phyloP scores from a whole-genome alignment of 352 stramenopile species.

The Elongisporangium undulatum region DNA sequence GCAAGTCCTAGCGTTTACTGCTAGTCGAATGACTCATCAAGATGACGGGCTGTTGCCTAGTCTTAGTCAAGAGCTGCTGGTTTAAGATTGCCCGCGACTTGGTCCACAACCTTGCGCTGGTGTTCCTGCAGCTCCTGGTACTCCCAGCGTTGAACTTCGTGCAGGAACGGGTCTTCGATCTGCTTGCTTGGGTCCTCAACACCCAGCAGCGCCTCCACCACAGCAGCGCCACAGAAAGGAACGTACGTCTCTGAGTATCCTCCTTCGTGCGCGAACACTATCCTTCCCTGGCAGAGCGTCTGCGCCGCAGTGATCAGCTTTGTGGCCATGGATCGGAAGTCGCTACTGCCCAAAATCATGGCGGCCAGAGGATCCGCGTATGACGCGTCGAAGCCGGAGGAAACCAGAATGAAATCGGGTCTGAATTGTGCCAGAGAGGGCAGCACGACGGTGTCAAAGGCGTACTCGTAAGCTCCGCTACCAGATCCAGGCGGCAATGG shows the following conservation, averaged over 20 bases:
- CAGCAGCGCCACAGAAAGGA: conserved; percentile 85
- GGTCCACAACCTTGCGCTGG: conserved; percentile 47
- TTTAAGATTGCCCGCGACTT: conserved; percentile 12
- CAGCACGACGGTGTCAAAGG: conserved; percentile 62
- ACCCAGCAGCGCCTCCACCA: conserved; percentile 68
- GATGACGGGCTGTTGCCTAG: background rate
- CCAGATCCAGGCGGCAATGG: conserved; percentile 80
- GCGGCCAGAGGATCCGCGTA: conserved; percentile 77
- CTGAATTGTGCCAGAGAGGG: conserved; percentile 65
- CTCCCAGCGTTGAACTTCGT: conserved; percentile 58
- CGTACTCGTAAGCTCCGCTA: conserved; percentile 59
- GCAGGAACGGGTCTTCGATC: conserved; percentile 54
- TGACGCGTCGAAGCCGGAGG: conserved; percentile 72
- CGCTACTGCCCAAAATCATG: conserved; percentile 81
- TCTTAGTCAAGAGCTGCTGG: background rate
- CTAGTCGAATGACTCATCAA: background rate
- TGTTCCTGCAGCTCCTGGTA: conserved; percentile 77
- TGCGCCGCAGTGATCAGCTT: conserved; percentile 42
- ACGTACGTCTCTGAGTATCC: conserved; percentile 88
- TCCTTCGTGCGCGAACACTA: conserved; percentile 79
- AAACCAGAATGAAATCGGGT: conserved; percentile 77
- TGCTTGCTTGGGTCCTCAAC: conserved; percentile 35
- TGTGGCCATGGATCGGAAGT: conserved; percentile 63
- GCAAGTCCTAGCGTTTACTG: conserved; percentile 10
- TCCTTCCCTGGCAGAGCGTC: conserved; percentile 36